Conservation (phyloP, 2,329 filamentous ascomycete species). For the Cladosporium sp. region DNA sequence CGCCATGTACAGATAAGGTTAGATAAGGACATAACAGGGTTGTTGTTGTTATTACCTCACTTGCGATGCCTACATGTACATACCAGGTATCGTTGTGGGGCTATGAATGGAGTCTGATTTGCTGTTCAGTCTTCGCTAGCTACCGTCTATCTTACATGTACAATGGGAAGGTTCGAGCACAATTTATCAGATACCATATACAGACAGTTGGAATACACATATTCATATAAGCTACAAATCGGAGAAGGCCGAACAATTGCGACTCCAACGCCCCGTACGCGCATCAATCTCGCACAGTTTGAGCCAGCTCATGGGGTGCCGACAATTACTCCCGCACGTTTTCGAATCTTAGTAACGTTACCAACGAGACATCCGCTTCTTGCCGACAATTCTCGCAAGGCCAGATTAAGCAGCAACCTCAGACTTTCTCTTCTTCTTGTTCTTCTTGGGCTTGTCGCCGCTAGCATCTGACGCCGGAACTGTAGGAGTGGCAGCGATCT, state of each 20-base stretch:
- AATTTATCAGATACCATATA: neutral
- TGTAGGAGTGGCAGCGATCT: slow-evolving; percentile 17
- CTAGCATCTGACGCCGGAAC: slow-evolving; percentile 11
- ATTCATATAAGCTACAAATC: neutral
- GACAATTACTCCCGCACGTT: neutral
- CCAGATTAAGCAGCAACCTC: slow-evolving; percentile 24
- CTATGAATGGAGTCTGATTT: neutral
- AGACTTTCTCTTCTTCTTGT: slow-evolving; percentile 38
- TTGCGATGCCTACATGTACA: neutral
- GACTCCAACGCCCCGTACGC: neutral
- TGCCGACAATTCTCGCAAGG: neutral
- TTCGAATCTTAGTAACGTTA: neutral
- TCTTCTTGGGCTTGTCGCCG: slow-evolving; percentile 26
- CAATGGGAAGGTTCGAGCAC: neutral
- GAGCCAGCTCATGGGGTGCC: neutral
- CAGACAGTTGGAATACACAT: neutral
- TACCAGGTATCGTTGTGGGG: too few species aligned
- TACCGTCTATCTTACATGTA: neutral
- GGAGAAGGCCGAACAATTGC: neutral
- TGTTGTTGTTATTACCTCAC: neutral
- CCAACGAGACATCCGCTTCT: neutral
- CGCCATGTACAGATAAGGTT: neutral
- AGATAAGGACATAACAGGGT: neutral
- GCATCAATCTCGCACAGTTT: neutral
- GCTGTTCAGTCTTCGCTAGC: neutral